phyloP scores from a whole-genome alignment of 1,284 basidiomycete species.

The Mycena sp. region DNA sequence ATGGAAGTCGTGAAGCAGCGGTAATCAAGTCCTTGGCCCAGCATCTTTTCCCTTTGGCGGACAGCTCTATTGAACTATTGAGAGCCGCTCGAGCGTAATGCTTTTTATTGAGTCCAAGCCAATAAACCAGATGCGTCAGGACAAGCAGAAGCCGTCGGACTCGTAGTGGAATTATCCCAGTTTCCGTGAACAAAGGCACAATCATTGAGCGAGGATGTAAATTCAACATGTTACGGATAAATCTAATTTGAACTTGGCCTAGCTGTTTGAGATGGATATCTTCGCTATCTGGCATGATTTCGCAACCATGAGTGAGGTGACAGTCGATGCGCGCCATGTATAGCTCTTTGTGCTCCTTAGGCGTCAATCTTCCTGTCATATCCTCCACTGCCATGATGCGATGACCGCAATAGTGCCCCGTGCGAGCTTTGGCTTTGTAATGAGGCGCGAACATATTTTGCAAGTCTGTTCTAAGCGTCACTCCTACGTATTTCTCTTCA shows the following conservation, averaged over 20 bases:
- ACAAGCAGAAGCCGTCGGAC: no score
- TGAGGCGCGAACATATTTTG: not conserved
- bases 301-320: no score
- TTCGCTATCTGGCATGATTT: no score
- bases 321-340: not conserved
- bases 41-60: not conserved
- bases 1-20: not conserved
- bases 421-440: no score
- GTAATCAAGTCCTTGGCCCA: not conserved
- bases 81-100: not conserved
- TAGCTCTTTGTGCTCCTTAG: not conserved
- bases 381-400: no score
- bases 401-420: no score
- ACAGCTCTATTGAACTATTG: not conserved
- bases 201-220: no score
- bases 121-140: not conserved
- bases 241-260: no score
- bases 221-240: no score
- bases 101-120: not conserved
- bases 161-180: no score
- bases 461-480: not conserved
- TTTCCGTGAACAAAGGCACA: no score
- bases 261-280: no score
- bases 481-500: not conserved
- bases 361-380: not conserved